Conservation (phyloP, 768 basidiomycete genomes). For the Chiua virens region DNA sequence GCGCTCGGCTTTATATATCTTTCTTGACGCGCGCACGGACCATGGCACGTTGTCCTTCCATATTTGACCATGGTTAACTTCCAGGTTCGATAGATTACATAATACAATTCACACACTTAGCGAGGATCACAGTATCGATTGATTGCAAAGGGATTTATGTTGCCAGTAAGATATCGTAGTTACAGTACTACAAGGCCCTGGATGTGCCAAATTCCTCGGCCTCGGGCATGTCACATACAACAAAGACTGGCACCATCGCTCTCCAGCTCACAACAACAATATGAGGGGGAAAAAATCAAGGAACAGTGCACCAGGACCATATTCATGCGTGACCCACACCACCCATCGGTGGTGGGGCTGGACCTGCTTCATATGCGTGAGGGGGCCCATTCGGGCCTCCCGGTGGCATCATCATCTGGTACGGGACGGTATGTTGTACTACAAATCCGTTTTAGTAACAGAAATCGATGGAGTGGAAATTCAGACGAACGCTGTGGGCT, state of each 20-base stretch:
- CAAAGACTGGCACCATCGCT: constrained; percentile 24
- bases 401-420: constrained; percentile 88
- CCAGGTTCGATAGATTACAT: too few relatives aligned
- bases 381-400: constrained; percentile 63
- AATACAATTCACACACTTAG: too few relatives aligned
- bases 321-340: constrained; percentile 61
- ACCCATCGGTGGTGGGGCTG: constrained; percentile 75
- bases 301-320: constrained; percentile 12
- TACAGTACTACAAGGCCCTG: constrained; percentile 22
- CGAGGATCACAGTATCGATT: constrained; percentile 11
- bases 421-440: constrained; percentile 87
- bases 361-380: constrained; percentile 70
- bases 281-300: constrained; percentile 9
- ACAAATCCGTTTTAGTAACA: constrained; percentile 28
- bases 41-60: not conserved
- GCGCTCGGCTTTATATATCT: constrained; percentile 9
- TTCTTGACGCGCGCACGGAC: constrained; percentile 15
- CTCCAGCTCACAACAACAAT: constrained; percentile 30
- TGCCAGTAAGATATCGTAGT: constrained; percentile 28
- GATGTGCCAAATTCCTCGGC: constrained; percentile 5
- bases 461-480: constrained; percentile 18
- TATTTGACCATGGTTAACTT: too few relatives aligned
- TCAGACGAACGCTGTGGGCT: constrained; percentile 74
- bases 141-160: constrained; percentile 29
- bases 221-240: constrained; percentile 28